Conservation (phyloP, 2,329 filamentous ascomycete species). For the Phyllosticta capitalensis region DNA sequence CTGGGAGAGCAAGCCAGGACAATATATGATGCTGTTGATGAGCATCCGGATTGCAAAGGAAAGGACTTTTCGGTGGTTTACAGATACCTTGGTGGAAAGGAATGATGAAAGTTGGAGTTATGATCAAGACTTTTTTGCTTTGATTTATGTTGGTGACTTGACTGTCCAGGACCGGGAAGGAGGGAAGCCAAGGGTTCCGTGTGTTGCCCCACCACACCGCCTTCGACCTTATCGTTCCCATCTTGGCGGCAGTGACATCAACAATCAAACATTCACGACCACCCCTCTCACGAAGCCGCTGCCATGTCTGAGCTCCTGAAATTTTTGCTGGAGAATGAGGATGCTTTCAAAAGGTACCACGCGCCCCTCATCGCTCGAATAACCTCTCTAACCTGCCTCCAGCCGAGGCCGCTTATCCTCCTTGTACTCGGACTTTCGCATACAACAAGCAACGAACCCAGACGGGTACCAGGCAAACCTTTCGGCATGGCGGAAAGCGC, state of each 20-base stretch:
- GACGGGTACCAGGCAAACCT: slow-evolving; percentile 79
- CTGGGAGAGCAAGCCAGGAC: slow-evolving; percentile 37
- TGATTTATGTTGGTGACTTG: not conserved
- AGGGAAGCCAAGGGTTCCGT: not conserved
- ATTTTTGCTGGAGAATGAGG: slow-evolving; percentile 44
- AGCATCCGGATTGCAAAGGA: slow-evolving; percentile 35
- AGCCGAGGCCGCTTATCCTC: slow-evolving; percentile 67
- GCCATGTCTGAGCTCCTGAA: slow-evolving; percentile 59
- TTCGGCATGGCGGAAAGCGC: slow-evolving; percentile 65
- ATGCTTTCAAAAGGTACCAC: slow-evolving; percentile 36
- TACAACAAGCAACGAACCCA: slow-evolving; percentile 66
- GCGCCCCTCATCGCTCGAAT: too few relatives aligned
- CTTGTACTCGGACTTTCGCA: slow-evolving; percentile 77
- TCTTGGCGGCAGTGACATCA: slow-evolving; percentile 11
- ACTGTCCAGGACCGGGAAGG: not conserved
- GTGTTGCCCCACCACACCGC: not conserved
- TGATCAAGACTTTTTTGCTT: not conserved
- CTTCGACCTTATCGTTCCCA: not conserved
- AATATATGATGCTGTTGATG: slow-evolving; percentile 37
- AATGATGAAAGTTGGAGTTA: slow-evolving; percentile 16
- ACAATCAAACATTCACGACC: not conserved
- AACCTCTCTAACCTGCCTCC: not conserved
- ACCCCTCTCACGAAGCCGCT: not conserved
- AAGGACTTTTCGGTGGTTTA: slow-evolving; percentile 44
- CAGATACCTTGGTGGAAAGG: slow-evolving; percentile 38